These are phyloP conservation scores for Plasmodium gonderi DNA, from an alignment of 169 alveolate species.

Conservation along the genomic window DNA sequence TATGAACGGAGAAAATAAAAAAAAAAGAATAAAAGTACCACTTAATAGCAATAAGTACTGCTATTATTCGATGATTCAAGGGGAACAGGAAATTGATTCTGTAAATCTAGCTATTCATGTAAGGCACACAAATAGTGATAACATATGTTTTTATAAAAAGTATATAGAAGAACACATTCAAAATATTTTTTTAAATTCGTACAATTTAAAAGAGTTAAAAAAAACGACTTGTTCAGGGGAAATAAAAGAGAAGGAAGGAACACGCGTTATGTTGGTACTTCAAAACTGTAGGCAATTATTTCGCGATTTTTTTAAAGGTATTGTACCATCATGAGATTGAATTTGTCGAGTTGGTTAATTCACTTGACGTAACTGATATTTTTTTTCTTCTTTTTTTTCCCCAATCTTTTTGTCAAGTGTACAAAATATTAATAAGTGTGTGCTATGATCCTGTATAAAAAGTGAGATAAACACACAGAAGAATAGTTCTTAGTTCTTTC, in stretches of 20 bases:
- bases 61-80: neutral
- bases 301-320: slow-evolving; percentile 15
- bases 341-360: neutral
- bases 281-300: slow-evolving; percentile 12
- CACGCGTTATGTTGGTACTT: neutral
- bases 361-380: too few relatives aligned
- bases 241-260: neutral
- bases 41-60: neutral
- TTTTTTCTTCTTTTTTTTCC: neutral
- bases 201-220: slow-evolving; percentile 12
- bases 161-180: slow-evolving; percentile 60
- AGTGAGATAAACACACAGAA: too few relatives aligned
- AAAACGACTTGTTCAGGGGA: neutral
- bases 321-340: neutral
- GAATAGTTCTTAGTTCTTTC: too few relatives aligned
- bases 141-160: slow-evolving; percentile 21
- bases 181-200: slow-evolving; percentile 5
- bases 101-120: slow-evolving; percentile 19
- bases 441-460: too few relatives aligned
- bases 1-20: neutral
- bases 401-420: neutral
- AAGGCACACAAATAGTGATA: neutral
- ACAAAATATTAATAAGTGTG: too few relatives aligned
- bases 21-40: neutral
- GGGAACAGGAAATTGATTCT: slow-evolving; percentile 25